A percentile compares a stretch with the other conserved stretches of the same genome.
phyloP scores from a whole-genome alignment of 306 rosid species.

The Potentilla sterilis region DNA sequence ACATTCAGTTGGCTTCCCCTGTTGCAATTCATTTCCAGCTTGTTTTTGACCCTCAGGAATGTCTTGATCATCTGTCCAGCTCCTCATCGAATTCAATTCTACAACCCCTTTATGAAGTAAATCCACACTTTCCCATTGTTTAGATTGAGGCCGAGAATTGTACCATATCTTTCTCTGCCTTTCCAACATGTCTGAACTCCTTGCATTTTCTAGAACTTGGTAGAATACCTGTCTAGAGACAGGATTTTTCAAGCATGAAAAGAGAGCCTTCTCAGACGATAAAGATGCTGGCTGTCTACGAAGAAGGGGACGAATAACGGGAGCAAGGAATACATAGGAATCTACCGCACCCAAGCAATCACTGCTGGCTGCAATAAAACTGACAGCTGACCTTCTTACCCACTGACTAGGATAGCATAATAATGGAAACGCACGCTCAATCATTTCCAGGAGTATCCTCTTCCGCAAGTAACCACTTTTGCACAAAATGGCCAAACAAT shows the following conservation, averaged over 20 bases:
- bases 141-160: slow-evolving; percentile 75
- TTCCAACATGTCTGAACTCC: slow-evolving; percentile 94
- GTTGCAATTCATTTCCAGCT: slow-evolving; percentile 46
- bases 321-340: slow-evolving; percentile 92
- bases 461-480: slow-evolving; percentile 73
- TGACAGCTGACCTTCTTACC: slow-evolving; percentile 87
- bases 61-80: slow-evolving; percentile 68
- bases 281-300: slow-evolving; percentile 88
- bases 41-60: slow-evolving; percentile 48
- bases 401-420: slow-evolving; percentile 87
- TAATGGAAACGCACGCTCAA: slow-evolving; percentile 85
- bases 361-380: slow-evolving; percentile 89
- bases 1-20: slow-evolving; percentile 54
- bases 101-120: slow-evolving; percentile 64
- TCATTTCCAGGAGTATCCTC: slow-evolving; percentile 88
- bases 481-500: slow-evolving; percentile 83
- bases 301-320: slow-evolving; percentile 80
- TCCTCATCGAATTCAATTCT: slow-evolving; percentile 55
- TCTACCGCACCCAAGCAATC: slow-evolving; percentile 90
- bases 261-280: slow-evolving; percentile 74
- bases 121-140: slow-evolving; percentile 85
- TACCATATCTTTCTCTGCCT: slow-evolving; percentile 99
- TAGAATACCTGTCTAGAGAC: slow-evolving; percentile 70
- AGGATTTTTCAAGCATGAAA: slow-evolving; percentile 81
- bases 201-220: slow-evolving; percentile 80